These are phyloP conservation scores for Quaeritorhiza haematococci DNA, from an alignment of 371 early-diverging fungal species.

Conservation along the genomic window DNA sequence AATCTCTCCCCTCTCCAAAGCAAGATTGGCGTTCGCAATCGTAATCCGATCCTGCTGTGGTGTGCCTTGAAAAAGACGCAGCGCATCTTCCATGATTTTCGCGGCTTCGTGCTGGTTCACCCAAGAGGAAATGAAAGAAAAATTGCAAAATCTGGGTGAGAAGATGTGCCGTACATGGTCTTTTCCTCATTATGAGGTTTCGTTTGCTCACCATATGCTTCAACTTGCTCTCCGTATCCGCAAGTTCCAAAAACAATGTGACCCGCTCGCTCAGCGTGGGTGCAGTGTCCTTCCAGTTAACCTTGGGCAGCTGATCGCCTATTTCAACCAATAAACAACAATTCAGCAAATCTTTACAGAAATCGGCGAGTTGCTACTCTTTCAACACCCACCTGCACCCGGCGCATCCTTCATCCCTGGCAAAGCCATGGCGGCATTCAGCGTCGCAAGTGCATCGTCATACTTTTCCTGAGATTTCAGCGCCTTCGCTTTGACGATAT, in stretches of 20 bases:
- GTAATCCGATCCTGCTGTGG: conserved; percentile 27
- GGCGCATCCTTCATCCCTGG: conserved; percentile 24
- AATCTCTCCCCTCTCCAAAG: conserved; percentile 26
- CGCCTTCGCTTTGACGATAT: conserved; percentile 33
- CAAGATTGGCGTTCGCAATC: conserved; percentile 32
- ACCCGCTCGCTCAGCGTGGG: conserved; percentile 21
- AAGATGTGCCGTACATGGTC: background rate
- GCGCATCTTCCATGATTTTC: conserved; percentile 33
- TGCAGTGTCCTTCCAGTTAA: conserved; percentile 8
- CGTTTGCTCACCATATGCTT: conserved; percentile 20
- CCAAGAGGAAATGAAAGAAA: background rate
- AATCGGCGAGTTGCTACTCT: too few relatives aligned
- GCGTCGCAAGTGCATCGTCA: conserved; percentile 30
- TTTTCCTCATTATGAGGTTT: background rate
- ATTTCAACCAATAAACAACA: background rate
- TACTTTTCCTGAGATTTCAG: conserved; percentile 22
- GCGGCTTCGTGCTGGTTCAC: conserved; percentile 32
- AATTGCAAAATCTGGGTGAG: background rate
- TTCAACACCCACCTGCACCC: conserved; percentile 12
- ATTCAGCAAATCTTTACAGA: too few relatives aligned
- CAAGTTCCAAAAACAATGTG: conserved; percentile 31
- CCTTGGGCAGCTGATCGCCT: conserved; percentile 7
- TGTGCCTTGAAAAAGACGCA: conserved; percentile 26
- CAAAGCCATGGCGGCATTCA: conserved; percentile 26
- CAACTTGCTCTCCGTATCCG: conserved; percentile 28